A percentile compares a stretch with the other conserved stretches of the same genome.
Conservation (phyloP, 495 filamentous ascomycete genomes). For the Annulohypoxylon nitens region DNA sequence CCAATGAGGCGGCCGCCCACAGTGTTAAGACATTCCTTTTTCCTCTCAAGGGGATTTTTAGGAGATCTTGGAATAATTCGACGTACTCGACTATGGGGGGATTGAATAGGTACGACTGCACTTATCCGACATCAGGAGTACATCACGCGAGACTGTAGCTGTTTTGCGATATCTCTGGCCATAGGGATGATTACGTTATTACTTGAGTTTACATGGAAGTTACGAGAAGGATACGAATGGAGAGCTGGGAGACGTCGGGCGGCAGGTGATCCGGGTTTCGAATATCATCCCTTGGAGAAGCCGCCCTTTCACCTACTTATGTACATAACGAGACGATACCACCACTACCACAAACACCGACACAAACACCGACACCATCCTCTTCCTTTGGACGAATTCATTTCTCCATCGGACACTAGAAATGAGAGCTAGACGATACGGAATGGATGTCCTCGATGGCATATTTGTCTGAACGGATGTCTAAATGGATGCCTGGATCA, state of each 20-base stretch:
- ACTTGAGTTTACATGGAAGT: conserved; percentile 12
- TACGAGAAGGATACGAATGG: conserved; percentile 1
- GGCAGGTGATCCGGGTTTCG: conserved; percentile 15
- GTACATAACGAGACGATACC: conserved; percentile 50
- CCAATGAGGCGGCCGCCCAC: conserved; percentile 48
- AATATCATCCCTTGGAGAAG: conserved; percentile 11
- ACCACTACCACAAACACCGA: conserved; percentile 1
- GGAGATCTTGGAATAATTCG: conserved; percentile 30
- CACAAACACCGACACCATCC: not conserved
- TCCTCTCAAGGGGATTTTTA: not conserved
- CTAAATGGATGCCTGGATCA: not conserved
- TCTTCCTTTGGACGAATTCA: conserved; percentile 26
- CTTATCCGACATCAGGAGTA: conserved; percentile 16
- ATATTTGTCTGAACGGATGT: conserved; percentile 19
- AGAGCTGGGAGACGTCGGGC: conserved; percentile 5
- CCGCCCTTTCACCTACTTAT: conserved; percentile 19
- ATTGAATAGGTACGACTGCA: conserved; percentile 30
- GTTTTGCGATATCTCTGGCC: conserved; percentile 31
- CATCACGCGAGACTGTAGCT: conserved; percentile 12
- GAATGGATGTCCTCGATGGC: conserved; percentile 28
- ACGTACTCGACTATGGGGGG: conserved; percentile 2
- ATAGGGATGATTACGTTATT: conserved; percentile 20
- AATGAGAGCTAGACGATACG: conserved; percentile 39
- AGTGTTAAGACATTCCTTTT: not conserved
- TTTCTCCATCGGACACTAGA: conserved; percentile 41